Evolutionary conservation across 495 filamentous ascomycete genomes (phyloP), one percentile per base, ranked within the genome.

Genomic region (Endocarpon pusillum): DNA sequence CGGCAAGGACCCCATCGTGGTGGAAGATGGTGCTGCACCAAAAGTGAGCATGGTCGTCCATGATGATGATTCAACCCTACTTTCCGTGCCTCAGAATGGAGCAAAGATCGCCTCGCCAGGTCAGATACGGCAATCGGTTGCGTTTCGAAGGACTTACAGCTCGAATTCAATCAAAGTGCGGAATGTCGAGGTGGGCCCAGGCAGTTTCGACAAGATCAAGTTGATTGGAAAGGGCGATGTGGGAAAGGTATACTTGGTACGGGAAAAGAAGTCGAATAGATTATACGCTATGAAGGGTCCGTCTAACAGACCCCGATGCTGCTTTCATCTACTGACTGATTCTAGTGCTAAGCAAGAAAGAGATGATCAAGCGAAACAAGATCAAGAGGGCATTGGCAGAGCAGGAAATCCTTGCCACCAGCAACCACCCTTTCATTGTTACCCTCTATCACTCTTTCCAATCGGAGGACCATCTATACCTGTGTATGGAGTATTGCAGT

Each of bases 361-460:
- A 97, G 62, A 97, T 97, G 89, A 97, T 97, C 62, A 97, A 97
- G 64, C 77, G 89, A 21, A 97, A 97, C 59, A 97, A 97, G 69
- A 97, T 97, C 65, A 97, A 97, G 66, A 75, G 89, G 43, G 89
- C 89, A 30, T 61, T 97, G 51, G 89, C 89, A 18, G 89, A 97
- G 55, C 89, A 97, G 55, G 89, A 97, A 50, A 97, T 97, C 47
- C 59, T 97, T 28, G 89, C 89, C 14, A 97, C 89, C 3, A 94
- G 87, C 61, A 97, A 97, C 43, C 89, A 97, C 49, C 89, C 89
- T 0, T 97, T 97, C 51, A 97, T 97, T 52, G 89, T 97, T 36
- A 97, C 89, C 1, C 62, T 97, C 4, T 97, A 94, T 44, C 89
- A 97, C 57, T 94, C 85, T 1, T 97, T 97, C 65, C 89, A 97